Conservation (phyloP, 768 basidiomycete genomes). For the Leccinum variicolor region DNA sequence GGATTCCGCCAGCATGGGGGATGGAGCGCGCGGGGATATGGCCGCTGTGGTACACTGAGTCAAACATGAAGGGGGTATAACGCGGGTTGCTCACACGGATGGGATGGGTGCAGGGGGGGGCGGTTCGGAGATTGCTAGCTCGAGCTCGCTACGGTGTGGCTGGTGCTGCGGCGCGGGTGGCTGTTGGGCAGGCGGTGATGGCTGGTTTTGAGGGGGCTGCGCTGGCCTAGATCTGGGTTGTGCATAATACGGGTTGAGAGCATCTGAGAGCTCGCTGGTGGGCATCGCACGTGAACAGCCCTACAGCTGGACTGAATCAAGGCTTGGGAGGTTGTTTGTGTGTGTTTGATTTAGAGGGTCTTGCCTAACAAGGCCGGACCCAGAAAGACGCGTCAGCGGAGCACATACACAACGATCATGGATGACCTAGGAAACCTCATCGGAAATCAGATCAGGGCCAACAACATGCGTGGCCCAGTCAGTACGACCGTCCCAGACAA, state of each 20-base stretch:
- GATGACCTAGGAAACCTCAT: conserved; percentile 52
- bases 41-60: conserved; percentile 4
- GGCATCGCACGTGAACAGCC: conserved; percentile 37
- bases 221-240: conserved; percentile 37
- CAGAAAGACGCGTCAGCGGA: conserved; percentile 40
- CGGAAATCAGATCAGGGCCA: conserved; percentile 46
- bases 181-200: conserved; percentile 25
- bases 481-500: conserved; percentile 72
- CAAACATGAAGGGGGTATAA: neutral
- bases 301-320: neutral
- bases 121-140: conserved; percentile 53
- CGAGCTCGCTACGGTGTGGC: conserved; percentile 64
- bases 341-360: conserved; percentile 29
- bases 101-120: conserved; percentile 27
- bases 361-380: conserved; percentile 20
- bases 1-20: conserved; percentile 35
- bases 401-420: conserved; percentile 15
- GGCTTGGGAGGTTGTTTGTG: conserved; percentile 24
- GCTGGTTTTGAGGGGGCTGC: conserved; percentile 15
- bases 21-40: conserved; percentile 19
- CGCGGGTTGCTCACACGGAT: conserved; percentile 34
- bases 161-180: conserved; percentile 35
- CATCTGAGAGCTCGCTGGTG: conserved; percentile 74
- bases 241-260: conserved; percentile 66
- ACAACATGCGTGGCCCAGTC: conserved; percentile 38